phyloP scores from a whole-genome alignment of 805 yeast species.

The Candida ipomoeae region DNA sequence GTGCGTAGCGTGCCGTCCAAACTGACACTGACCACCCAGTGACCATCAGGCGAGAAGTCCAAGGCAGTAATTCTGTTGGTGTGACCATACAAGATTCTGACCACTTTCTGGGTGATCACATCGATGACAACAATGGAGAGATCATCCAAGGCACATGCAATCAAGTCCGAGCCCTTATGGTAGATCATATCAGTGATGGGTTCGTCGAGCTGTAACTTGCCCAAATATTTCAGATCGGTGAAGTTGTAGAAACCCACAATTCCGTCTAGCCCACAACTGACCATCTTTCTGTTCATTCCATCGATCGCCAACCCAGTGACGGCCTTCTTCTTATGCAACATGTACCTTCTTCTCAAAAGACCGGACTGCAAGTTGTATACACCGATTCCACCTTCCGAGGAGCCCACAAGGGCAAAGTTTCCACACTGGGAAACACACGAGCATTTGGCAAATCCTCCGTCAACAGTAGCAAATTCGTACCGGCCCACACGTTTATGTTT shows the following conservation, averaged over 20 bases:
- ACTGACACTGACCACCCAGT: conserved; percentile 85
- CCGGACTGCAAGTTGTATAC: conserved; percentile 93
- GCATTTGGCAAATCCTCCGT: conserved; percentile 67
- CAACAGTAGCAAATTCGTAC: conserved; percentile 66
- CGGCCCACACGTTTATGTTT: conserved; percentile 76
- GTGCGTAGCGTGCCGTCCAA: conserved; percentile 87
- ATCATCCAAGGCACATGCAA: conserved; percentile 85
- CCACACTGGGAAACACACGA: conserved; percentile 90
- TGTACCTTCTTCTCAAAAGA: conserved; percentile 62
- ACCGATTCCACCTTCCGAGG: conserved; percentile 78
- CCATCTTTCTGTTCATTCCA: conserved; percentile 85
- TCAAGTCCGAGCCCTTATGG: conserved; percentile 77
- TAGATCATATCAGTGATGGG: conserved; percentile 76
- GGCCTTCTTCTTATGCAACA: conserved; percentile 61
- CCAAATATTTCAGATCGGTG: conserved; percentile 60
- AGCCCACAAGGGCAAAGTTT: conserved; percentile 89
- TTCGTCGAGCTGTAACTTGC: conserved; percentile 63
- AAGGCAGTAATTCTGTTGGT: conserved; percentile 79
- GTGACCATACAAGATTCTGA: conserved; percentile 88
- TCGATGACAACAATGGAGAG: conserved; percentile 81
- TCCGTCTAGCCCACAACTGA: conserved; percentile 87
- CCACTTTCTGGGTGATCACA: conserved; percentile 71
- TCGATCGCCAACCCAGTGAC: conserved; percentile 88
- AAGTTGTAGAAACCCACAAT: conserved; percentile 84
- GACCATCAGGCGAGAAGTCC: conserved; percentile 91